phyloP scores from a whole-genome alignment of 2,329 filamentous ascomycete genomes.

The Apiospora sp. region DNA sequence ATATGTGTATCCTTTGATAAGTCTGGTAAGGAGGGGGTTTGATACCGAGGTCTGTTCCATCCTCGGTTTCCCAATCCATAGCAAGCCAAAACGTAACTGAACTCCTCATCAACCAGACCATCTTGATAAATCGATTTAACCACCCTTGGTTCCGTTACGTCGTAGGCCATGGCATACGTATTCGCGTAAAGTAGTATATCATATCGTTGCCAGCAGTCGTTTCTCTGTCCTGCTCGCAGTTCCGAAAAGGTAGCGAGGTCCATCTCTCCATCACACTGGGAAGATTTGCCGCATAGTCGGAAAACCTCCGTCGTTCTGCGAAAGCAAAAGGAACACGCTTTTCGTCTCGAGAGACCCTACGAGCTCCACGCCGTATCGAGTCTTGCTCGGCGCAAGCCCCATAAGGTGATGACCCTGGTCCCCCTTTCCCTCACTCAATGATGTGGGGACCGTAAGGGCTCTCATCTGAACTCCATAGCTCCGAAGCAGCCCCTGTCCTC shows the following conservation, averaged over 20 bases:
- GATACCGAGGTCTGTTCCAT: not conserved
- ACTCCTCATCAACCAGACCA: not conserved
- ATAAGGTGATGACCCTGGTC: too few relatives aligned
- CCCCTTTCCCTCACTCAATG: not conserved
- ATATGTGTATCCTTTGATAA: conserved; percentile 5
- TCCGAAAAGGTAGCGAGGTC: not conserved
- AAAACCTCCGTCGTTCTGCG: not conserved
- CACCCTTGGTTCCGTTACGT: not conserved
- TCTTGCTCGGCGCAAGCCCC: not conserved
- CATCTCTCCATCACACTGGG: not conserved
- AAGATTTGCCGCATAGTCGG: not conserved
- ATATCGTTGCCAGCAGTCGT: not conserved
- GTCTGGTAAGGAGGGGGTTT: not conserved
- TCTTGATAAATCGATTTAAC: not conserved
- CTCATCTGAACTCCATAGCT: conserved; percentile 78
- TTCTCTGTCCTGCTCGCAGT: not conserved
- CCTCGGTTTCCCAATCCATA: not conserved
- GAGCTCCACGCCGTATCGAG: conserved; percentile 6
- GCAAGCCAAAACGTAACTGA: not conserved
- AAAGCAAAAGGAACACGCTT: not conserved
- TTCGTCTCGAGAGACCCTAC: not conserved
- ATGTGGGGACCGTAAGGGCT: not conserved
- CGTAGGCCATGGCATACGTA: conserved; percentile 1
- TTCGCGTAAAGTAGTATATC: not conserved
- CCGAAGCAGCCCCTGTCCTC: conserved; percentile 83